These are phyloP conservation scores for Parafenestella ontariensis DNA, from an alignment of 2,329 filamentous ascomycete genomes.

Conservation along the genomic window DNA sequence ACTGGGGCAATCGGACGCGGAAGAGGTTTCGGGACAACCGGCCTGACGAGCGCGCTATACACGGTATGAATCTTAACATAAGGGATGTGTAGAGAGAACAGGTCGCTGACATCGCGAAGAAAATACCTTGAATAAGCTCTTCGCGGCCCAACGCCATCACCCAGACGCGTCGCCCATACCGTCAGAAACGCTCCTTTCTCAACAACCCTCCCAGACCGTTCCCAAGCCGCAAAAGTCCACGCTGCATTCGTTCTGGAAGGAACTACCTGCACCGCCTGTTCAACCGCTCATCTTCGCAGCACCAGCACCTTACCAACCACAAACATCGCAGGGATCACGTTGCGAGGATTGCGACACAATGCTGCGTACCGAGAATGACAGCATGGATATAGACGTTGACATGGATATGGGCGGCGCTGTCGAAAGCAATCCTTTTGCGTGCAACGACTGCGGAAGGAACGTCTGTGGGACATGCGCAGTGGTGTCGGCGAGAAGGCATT, in stretches of 20 bases:
- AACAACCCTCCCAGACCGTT: constrained; percentile 7
- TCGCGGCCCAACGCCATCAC: constrained; percentile 51
- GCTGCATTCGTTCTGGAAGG: constrained; percentile 57
- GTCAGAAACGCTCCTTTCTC: constrained; percentile 25
- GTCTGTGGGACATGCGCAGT: constrained; percentile 55
- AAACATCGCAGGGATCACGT: constrained; percentile 20
- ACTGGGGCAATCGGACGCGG: constrained; percentile 64
- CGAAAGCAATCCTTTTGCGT: constrained; percentile 43
- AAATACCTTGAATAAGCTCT: constrained; percentile 55
- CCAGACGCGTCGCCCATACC: constrained; percentile 38
- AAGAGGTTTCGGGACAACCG: constrained; percentile 66
- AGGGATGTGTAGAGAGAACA: no score
- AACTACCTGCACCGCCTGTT: constrained; percentile 44
- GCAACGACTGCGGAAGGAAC: constrained; percentile 47
- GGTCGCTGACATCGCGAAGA: constrained; percentile 38
- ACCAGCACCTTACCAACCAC: constrained; percentile 15
- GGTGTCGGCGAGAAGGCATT: constrained; percentile 45
- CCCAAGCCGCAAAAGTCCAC: constrained; percentile 52
- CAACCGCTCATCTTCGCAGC: constrained; percentile 23
- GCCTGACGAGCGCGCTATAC: constrained; percentile 62
- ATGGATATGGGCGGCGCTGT: constrained; percentile 36
- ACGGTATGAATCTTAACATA: constrained; percentile 52
- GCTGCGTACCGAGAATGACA: constrained; percentile 37
- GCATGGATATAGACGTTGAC: constrained; percentile 51
- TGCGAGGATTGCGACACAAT: constrained; percentile 56